Conservation (phyloP, 768 basidiomycete species). For the Daedaleopsis nitida region DNA sequence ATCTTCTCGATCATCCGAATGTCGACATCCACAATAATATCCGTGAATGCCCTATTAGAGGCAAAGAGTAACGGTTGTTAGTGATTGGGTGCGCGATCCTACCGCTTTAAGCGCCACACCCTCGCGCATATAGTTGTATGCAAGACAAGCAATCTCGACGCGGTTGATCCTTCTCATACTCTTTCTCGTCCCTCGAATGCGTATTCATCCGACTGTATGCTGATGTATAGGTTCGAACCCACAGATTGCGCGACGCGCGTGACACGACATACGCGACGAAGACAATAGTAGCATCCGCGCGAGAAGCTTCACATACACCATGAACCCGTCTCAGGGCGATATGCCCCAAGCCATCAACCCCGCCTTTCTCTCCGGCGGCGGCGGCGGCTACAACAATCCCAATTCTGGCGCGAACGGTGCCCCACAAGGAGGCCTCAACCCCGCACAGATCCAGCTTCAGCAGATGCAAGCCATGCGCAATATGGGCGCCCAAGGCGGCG, state of each 20-base stretch:
- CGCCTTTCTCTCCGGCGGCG: constrained; percentile 22
- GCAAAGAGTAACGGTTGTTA: no score
- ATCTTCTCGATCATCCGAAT: no score
- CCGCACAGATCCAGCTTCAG: constrained; percentile 24
- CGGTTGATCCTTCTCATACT: not conserved
- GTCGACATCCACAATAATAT: no score
- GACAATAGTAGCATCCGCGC: not conserved
- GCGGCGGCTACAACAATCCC: constrained; percentile 1
- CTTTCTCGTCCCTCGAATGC: no score
- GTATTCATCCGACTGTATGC: no score
- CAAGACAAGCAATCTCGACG: no score
- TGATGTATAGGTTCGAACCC: not conserved
- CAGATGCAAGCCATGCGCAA: constrained; percentile 23
- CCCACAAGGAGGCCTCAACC: constrained; percentile 6
- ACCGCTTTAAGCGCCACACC: no score
- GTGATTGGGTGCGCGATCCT: no score
- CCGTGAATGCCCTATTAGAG: no score
- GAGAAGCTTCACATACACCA: constrained; percentile 2
- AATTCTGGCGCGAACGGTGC: constrained; percentile 1
- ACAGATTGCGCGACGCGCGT: constrained; percentile 1
- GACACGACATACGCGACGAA: not conserved
- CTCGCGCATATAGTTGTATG: no score
- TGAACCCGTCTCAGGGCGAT: constrained; percentile 21
- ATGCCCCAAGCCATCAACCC: constrained; percentile 23
- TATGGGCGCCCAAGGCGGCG: constrained; percentile 13